Evolutionary conservation across 2,329 filamentous ascomycete species (phyloP).

Genomic region (Diaporthe sp.): DNA sequence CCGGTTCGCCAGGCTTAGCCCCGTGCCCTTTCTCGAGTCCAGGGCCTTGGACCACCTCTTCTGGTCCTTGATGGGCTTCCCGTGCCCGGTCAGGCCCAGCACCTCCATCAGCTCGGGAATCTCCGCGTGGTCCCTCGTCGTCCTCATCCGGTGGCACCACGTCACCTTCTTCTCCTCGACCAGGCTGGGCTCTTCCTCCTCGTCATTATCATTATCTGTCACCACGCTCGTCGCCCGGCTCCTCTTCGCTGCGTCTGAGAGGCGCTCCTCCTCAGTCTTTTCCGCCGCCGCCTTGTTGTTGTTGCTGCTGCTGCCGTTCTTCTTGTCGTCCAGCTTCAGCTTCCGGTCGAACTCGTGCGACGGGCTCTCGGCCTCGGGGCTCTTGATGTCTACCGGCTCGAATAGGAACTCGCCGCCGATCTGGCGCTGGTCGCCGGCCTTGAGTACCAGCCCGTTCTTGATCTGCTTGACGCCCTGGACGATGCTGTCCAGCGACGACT

Average conservation of each 20-base stretch:
- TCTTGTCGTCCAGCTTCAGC: constrained; percentile 42
- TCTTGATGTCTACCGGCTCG: constrained; percentile 64
- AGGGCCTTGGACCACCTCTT: constrained; percentile 64
- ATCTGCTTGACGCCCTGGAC: constrained; percentile 72
- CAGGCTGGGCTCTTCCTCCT: constrained; percentile 47
- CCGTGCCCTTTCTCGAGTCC: constrained; percentile 65
- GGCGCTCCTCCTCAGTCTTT: constrained; percentile 34
- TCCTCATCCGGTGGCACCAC: constrained; percentile 88
- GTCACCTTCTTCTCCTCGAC: constrained; percentile 72
- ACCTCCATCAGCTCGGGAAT: constrained; percentile 75
- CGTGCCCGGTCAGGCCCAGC: constrained; percentile 67
- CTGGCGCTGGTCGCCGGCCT: constrained; percentile 76
- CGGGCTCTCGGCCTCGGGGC: constrained; percentile 58
- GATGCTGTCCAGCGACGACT: constrained; percentile 65
- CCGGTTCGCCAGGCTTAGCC: constrained; percentile 62
- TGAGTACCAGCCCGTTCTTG: constrained; percentile 69
- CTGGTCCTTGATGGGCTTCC: constrained; percentile 53
- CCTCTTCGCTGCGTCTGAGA: constrained; percentile 3
- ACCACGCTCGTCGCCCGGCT: constrained; percentile 42
- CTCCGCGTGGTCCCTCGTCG: constrained; percentile 83
- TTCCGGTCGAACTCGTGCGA: constrained; percentile 50
- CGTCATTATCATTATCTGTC: constrained; percentile 42
- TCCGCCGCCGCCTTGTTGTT: constrained; percentile 31
- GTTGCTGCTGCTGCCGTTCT: neutral
- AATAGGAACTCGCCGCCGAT: constrained; percentile 87